Base-by-base conservation (phyloP, 164 flowering plant genomes). In the Vitis rupestris region DNA sequence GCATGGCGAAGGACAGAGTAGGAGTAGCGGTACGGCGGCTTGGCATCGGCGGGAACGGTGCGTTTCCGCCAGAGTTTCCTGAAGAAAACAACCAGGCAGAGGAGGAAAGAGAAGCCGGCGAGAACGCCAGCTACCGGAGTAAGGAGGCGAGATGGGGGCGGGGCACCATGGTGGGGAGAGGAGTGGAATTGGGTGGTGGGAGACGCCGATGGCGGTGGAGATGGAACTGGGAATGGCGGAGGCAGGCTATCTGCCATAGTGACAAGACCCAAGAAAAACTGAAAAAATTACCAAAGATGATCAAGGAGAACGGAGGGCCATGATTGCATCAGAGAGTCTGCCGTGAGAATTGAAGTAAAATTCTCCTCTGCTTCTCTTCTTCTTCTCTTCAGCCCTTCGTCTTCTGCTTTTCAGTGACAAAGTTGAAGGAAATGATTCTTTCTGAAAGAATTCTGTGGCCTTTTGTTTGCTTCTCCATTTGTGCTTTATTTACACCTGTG, bases 1-100 rank as follows among this genome's bases (percentile, higher is more conserved):
- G 95, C 88, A 30, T 88, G 88, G 56, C 93, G 90, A 77, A 93
- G 93, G 11, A 54, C 67, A 14, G 88, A 66, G 81, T 83, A 91
- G 12, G 94, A 75, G 80, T 80, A 85, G 6, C 84, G 83, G 68
- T 81, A 85, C 0, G 85, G 93, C 0, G 88, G 84, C 48, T 78
- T 84, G 65, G 86, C 85, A 78, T 85, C 89, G 8, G 87, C 59
- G 8, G 90, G 92, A 4, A 78, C 86, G 8, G 93, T 83, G 23
- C 89, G 87, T 52, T 77, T 84, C 9, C 83, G 77, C 8, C 83
- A 72, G 58, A 87, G 68, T 48, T 79, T 85, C 19, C 91, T 37
- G 7, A 37, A 37, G 44, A 37, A 37, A 37, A 37, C 44, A 37
- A 37, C 44, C 44, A 37, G 79, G 81, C 69, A 85, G 27, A 80